phyloP scores from a whole-genome alignment of 805 yeast species.

The Yarrowia osloensis region DNA sequence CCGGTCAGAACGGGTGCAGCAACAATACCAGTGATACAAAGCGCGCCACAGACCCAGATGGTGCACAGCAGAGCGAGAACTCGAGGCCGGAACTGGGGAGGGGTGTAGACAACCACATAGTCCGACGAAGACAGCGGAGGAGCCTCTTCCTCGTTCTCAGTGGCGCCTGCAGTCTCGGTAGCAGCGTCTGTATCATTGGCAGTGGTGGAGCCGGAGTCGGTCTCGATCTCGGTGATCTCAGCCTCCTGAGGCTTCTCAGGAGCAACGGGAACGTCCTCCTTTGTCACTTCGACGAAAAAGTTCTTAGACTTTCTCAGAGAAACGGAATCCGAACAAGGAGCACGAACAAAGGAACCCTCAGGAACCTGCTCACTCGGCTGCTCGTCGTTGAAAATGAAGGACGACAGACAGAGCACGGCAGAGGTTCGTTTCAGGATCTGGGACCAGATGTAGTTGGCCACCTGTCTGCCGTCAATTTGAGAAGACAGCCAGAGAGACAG shows the following conservation, averaged over 20 bases:
- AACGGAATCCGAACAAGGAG: constrained; percentile 79
- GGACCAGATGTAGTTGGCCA: constrained; percentile 52
- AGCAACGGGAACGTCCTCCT: constrained; percentile 63
- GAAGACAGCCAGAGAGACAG: constrained; percentile 4
- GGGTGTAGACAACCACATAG: constrained; percentile 81
- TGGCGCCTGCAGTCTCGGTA: constrained; percentile 43
- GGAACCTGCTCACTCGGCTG: constrained; percentile 56
- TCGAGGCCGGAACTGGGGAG: constrained; percentile 70
- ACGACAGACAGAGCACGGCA: constrained; percentile 66
- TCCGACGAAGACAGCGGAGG: constrained; percentile 21
- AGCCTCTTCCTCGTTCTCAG: constrained; percentile 35
- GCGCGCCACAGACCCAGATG: constrained; percentile 50
- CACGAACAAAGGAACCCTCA: constrained; percentile 80
- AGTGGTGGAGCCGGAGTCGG: background rate
- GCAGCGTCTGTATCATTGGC: background rate
- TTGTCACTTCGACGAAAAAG: constrained; percentile 80
- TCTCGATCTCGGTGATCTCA: constrained; percentile 31
- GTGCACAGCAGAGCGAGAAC: constrained; percentile 51
- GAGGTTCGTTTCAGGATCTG: constrained; percentile 58
- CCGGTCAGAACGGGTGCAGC: constrained; percentile 41
- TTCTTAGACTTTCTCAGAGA: constrained; percentile 59
- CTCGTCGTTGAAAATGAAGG: constrained; percentile 65
- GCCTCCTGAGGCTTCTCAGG: constrained; percentile 43
- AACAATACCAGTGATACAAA: constrained; percentile 36
- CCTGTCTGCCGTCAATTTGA: constrained; percentile 33